Evolutionary conservation across 345 rosid species (phyloP), one percentile per base, ranked within the genome.

Genomic region (Capsella bursapastoris): DNA sequence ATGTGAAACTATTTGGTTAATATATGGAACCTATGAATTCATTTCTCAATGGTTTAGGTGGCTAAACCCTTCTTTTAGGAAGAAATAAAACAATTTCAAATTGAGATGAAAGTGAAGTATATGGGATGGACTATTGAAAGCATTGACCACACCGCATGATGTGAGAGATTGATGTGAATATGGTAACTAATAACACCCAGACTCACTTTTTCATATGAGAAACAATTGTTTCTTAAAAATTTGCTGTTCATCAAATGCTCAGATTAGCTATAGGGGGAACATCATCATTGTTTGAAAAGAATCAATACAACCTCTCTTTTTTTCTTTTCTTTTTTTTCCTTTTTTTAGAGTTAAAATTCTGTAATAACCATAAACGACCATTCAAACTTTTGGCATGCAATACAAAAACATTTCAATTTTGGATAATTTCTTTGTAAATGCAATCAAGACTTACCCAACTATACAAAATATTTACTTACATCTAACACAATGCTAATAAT

Each of bases 161-260:
- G 73, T 74, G 68, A 58, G 68, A 58, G 68, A 59, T 50, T 75
- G 74, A 63, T 69, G 75, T 76, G 61, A 70, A 40, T 57, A 47
- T 55, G 65, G 41, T 76, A 70, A 77, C 71, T 57, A 70, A 70
- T 70, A 64, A 70, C 72, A 77, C 72, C 56, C 58, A 63, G 25
- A 77, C 15, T 56, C 76, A 63, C 70, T 62, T 59, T 52, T 69
- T 22, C 25, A 22, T 22, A 25, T 34, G 29, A 29, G 28, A 67
- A 10, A 22, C 2, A 22, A 29, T 18, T 67, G 37, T 41, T 67
- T 40, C 25, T 44, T 61, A 14, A 10, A 22, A 35, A 45, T 44
- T 25, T 28, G 12, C 35, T 73, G 31, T 44, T 43, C 29, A 18
- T 51, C 43, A 45, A 22, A 47, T 15, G 47, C 38, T 22, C 29